These are phyloP conservation scores for Arthrobotrys megalospora DNA, from an alignment of 2,329 filamentous ascomycete species.

Conservation along the genomic window DNA sequence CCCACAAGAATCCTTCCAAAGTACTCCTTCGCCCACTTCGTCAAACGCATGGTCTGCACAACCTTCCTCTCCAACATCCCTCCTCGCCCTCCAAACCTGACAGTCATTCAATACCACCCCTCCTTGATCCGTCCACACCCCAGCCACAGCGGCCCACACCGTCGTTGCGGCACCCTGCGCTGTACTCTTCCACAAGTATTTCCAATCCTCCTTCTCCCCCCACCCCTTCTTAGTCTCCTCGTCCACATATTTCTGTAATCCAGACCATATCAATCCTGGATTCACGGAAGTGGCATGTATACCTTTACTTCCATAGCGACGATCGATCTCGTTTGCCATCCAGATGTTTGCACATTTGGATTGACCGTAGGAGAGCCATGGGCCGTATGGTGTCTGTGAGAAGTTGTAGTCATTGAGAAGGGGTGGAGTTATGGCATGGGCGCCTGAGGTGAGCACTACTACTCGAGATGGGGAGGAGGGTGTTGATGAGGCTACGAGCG, in stretches of 20 bases:
- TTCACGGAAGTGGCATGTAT: conserved; percentile 70
- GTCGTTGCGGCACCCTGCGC: conserved; percentile 71
- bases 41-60: conserved; percentile 65
- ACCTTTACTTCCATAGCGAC: conserved; percentile 69
- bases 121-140: conserved; percentile 69
- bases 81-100: conserved; percentile 65
- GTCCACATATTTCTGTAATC: conserved; percentile 65
- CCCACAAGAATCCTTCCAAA: conserved; percentile 12
- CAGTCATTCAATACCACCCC: conserved; percentile 70
- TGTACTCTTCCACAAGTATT: conserved; percentile 65
- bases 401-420: conserved; percentile 69
- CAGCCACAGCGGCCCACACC: conserved; percentile 69
- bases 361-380: conserved; percentile 69
- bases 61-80: conserved; percentile 64
- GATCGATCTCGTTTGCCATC: conserved; percentile 71
- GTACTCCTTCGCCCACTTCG: conserved; percentile 7
- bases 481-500: conserved; percentile 68
- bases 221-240: conserved; percentile 61
- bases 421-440: conserved; percentile 66
- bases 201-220: conserved; percentile 58
- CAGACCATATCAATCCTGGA: conserved; percentile 69
- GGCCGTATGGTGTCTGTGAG: conserved; percentile 66
- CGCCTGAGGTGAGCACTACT: conserved; percentile 69
- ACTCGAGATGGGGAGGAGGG: conserved; percentile 70
- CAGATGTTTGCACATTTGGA: conserved; percentile 72